phyloP scores from a whole-genome alignment of 2,329 filamentous ascomycete genomes.

The Trichoderma polysporum region DNA sequence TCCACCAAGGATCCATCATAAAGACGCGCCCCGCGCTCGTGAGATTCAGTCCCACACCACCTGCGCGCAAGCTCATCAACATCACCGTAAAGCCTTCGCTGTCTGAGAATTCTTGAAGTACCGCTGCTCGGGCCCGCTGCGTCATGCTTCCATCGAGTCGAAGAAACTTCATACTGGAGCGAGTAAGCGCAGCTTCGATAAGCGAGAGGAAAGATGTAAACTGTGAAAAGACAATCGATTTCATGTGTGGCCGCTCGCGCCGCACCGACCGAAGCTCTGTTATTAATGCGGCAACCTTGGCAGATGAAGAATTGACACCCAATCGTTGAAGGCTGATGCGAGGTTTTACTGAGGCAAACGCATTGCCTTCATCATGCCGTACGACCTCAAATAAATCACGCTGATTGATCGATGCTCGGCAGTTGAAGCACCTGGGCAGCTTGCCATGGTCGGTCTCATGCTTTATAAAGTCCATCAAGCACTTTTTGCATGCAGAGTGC shows the following conservation, averaged over 20 bases:
- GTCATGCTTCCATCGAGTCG: constrained; percentile 89
- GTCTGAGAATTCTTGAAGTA: constrained; percentile 70
- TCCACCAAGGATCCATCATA: constrained; percentile 99
- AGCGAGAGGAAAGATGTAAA: constrained; percentile 95
- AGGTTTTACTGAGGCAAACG: constrained; percentile 40
- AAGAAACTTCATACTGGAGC: constrained; percentile 73
- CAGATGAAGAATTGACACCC: constrained; percentile 69
- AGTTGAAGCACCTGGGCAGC: constrained; percentile 83
- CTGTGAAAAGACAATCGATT: constrained; percentile 93
- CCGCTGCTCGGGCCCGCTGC: constrained; percentile 78
- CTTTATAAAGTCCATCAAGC: constrained; percentile 84
- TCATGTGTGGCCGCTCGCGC: constrained; percentile 65
- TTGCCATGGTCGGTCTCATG: constrained; percentile 78
- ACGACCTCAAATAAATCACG: constrained; percentile 92
- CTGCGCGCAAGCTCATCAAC: constrained; percentile 80
- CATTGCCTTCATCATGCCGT: constrained; percentile 65
- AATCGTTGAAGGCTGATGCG: constrained; percentile 62
- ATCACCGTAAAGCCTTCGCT: constrained; percentile 66
- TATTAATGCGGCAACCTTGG: constrained; percentile 82
- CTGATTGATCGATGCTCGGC: constrained; percentile 76
- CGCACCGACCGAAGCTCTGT: constrained; percentile 70
- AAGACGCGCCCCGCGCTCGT: constrained; percentile 87
- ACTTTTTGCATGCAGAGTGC: constrained; percentile 95
- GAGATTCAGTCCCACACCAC: constrained; percentile 90
- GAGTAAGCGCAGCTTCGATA: constrained; percentile 75